These are phyloP conservation scores for Coemansia aciculifera DNA, from an alignment of 192 early-diverging fungal genomes.

Conservation along the genomic window DNA sequence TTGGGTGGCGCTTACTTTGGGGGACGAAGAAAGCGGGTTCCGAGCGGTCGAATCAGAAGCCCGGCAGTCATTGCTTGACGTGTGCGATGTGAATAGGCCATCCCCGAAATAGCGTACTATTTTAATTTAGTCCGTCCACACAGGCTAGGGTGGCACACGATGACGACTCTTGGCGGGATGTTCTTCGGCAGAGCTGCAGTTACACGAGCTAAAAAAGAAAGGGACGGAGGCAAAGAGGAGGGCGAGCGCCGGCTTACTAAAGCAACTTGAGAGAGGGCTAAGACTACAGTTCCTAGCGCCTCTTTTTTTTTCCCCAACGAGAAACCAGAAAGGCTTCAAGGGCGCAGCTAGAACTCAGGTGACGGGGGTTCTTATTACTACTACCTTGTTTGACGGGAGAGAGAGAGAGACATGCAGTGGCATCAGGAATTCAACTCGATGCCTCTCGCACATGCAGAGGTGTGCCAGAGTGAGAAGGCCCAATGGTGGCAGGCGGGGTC, in stretches of 20 bases:
- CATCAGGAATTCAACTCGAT: not conserved
- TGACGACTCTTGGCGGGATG: not conserved
- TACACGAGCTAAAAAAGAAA: not conserved
- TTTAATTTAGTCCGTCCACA: not conserved
- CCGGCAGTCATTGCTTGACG: not conserved
- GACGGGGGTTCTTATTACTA: not conserved
- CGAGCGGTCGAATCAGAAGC: not conserved
- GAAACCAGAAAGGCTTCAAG: conserved; percentile 2
- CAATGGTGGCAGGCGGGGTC: not conserved
- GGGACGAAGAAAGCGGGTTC: not conserved
- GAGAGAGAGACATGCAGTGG: not conserved
- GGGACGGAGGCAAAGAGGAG: not conserved
- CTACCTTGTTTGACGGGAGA: not conserved
- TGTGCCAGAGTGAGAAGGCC: conserved; percentile 3
- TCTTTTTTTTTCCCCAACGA: not conserved
- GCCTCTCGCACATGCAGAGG: not conserved
- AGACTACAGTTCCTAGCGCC: not conserved
- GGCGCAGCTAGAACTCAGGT: not conserved
- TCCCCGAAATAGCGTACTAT: not conserved
- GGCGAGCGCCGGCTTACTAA: not conserved
- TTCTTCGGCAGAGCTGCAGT: conserved; percentile 4
- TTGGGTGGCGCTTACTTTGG: not conserved
- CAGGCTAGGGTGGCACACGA: not conserved
- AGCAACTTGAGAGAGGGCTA: not conserved
- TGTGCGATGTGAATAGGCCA: not conserved